Conservation (phyloP, 1,284 basidiomycete genomes). For the Ganoderma leucocontextum region DNA sequence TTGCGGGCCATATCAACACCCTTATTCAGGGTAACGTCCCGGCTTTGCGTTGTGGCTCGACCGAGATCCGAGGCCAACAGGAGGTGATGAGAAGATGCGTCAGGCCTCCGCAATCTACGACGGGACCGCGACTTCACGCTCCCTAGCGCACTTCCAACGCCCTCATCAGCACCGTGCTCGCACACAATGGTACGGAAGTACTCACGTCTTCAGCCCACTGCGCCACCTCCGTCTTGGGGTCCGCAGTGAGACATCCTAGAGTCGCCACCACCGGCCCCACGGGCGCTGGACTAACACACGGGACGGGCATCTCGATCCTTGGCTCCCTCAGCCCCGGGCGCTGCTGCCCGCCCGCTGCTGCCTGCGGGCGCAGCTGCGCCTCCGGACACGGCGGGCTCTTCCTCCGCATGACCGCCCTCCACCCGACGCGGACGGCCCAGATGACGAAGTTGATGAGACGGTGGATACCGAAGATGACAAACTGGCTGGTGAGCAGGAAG, state of each 20-base stretch:
- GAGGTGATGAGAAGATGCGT: neutral
- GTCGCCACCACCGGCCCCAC: neutral
- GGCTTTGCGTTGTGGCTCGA: too few relatives aligned
- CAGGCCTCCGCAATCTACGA: neutral
- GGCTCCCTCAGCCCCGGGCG: neutral
- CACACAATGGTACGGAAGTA: neutral
- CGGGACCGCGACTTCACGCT: neutral
- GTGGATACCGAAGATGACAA: slow-evolving; percentile 65
- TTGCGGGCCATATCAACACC: too few relatives aligned
- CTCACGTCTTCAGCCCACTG: slow-evolving; percentile 7
- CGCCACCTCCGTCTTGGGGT: slow-evolving; percentile 13
- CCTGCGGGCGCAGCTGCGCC: neutral
- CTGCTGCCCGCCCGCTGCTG: neutral
- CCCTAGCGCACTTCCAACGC: neutral
- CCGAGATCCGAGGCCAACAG: too few relatives aligned
- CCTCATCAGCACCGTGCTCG: neutral
- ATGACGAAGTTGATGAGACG: slow-evolving; percentile 36
- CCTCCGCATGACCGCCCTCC: neutral
- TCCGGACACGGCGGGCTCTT: neutral
- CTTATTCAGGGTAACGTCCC: too few relatives aligned
- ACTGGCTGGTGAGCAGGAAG: slow-evolving; percentile 65
- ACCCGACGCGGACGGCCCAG: slow-evolving; percentile 25
- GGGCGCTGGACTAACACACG: slow-evolving; percentile 14
- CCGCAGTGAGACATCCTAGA: neutral
- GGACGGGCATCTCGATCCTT: slow-evolving; percentile 22